Percentiles rank a stretch among this genome's conserved stretches.
Evolutionary conservation across 371 early-diverging fungal species (phyloP).

Genomic region (Saksenaea oblongispora): DNA sequence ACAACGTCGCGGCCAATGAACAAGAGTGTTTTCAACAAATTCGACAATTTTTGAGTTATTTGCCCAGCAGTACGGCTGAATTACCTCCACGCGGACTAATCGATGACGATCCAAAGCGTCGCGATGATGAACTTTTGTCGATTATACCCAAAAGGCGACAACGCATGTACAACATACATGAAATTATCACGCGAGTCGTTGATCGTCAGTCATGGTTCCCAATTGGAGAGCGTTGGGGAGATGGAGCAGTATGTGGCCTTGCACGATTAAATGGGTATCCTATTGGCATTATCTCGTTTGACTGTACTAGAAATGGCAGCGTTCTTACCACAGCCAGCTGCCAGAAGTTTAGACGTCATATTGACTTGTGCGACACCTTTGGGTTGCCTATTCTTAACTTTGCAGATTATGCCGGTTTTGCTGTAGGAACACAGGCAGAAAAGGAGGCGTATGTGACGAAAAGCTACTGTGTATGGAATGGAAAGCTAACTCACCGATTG

Average conservation of each 20-base stretch:
- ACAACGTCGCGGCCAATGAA: conserved; percentile 39
- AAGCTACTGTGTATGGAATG: no score
- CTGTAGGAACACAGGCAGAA: conserved; percentile 45
- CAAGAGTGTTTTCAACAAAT: conserved; percentile 45
- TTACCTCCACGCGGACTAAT: conserved; percentile 23
- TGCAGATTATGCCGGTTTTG: conserved; percentile 51
- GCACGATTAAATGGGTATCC: conserved; percentile 38
- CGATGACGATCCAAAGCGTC: conserved; percentile 26
- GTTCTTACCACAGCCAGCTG: conserved; percentile 38
- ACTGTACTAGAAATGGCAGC: conserved; percentile 38
- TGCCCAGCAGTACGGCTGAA: conserved; percentile 31
- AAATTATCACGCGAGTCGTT: conserved; percentile 33
- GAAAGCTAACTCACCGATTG: not conserved
- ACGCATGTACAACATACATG: conserved; percentile 42
- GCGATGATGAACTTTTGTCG: conserved; percentile 34
- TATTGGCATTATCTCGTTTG: conserved; percentile 45
- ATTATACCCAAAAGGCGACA: conserved; percentile 46
- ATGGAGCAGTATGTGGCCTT: conserved; percentile 47
- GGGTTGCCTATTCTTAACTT: conserved; percentile 47
- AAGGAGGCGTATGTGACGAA: conserved; percentile 42
- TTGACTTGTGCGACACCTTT: conserved; percentile 48
- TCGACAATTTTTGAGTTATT: conserved; percentile 35
- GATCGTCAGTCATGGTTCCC: conserved; percentile 46
- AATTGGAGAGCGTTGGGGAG: conserved; percentile 48
- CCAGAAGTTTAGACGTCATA: conserved; percentile 47